Base-by-base conservation (phyloP, 192 early-diverging fungal species). In the Backusella tuberculispora region DNA sequence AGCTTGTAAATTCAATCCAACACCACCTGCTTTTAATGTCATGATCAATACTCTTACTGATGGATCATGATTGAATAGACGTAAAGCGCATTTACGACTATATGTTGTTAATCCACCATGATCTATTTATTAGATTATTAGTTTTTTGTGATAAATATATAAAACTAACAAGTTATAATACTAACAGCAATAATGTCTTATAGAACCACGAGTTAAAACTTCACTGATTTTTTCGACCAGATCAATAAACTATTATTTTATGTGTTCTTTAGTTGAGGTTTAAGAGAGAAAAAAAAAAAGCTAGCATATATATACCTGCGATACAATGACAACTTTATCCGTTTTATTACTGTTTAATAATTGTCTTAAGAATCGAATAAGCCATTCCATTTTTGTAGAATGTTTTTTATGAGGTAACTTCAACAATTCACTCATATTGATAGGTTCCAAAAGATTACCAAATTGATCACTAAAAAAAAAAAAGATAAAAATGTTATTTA, bases 31-130 rank as follows among this genome's bases (percentile, higher is more conserved):
- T 34, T 77, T 77, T 29, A 77, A 43, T 19, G 76, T 72, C 37
- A 77, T 56, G 0, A 71, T 6, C 13, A 77, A 41, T 4, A 77
- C 63, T 37, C 69, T 40, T 26, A 21, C 19, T 21, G 53, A 12
- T 53, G 24, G 10, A 10, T 75, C 46, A 90, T 92, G 67, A 91
- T 93, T 71, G 90, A 92, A n/a, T 77, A 92, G 15, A 93, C 89
- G 75, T 81, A 93, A 64, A 88, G 89, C 5, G 89, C 89, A 76
- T 93, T 88, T 78, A 86, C 85, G 65, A 88, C 90, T 5, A 84
- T 91, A 24, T 90, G 90, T 17, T 13, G 66, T 43, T 53, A 75
- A 69, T 41, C 66, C 67, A 44, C 74, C 74, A 66, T 53, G 45
- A 37, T 75, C 74, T 75, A 69, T 34, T 34, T 34, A 2, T 4